Evolutionary conservation across 345 rosid species (phyloP), one percentile per base, ranked within the genome.

Genomic region (Eucalyptus victrix): DNA sequence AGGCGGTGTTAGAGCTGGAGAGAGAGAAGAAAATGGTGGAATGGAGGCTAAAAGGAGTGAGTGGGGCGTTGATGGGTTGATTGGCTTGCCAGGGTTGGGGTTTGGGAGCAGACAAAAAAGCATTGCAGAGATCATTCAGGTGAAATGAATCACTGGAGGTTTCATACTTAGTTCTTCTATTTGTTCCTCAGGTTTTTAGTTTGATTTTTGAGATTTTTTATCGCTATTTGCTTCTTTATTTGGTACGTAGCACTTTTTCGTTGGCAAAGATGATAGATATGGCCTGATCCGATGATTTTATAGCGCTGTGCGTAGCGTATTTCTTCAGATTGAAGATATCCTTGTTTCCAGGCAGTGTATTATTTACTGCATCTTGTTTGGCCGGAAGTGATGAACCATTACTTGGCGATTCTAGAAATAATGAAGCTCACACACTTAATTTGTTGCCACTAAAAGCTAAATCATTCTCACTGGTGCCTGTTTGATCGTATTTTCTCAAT

Each of bases 61-160:
- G 87, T 97, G 99, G 99, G 98, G 96, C 88, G 97, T 95, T 83
- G 96, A 96, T 93, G 99, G 98, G 45, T 91, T 96, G 90, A 96
- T 96, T 89, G 99, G 98, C 58, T 94, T 97, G 91, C 94, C 94
- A 1, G 95, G 95, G 26, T 89, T 94, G 62, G 96, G 94, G 28
- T 91, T 96, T 62, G 99, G 98, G 19, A 92, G 93, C 86, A 94
- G 94, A 92, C 96, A 96, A 90, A 96, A 93, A 93, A 97, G 97
- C 91, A 94, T 96, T 87, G 94, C 96, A 11, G 99, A 97, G 92
- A 96, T 96, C 88, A 90, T 96, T 95, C 98, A 97, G 99, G 99
- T 97, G 90, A 86, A 76, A 76, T 76, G 45, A 81, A 88, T 37
- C 17, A 26, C 54, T 47, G 53, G 23, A 86, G 87, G 80, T 90